phyloP scores from a whole-genome alignment of 2,329 filamentous ascomycete species.

The Septoria petroselini region DNA sequence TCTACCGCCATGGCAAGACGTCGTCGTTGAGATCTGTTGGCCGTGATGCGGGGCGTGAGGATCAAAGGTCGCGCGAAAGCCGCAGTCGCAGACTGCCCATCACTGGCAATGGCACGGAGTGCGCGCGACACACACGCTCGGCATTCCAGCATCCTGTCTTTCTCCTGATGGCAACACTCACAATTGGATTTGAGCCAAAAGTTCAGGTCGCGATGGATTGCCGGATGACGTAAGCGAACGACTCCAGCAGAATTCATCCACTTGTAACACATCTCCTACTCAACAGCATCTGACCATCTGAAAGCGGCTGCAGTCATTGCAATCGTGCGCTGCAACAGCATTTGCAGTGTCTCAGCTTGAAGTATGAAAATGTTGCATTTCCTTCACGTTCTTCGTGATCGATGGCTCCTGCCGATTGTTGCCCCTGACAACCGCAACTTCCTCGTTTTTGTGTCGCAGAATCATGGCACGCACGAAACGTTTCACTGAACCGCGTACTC shows the following conservation, averaged over 20 bases:
- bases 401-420: conserved; percentile 15
- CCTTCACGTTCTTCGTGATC: too few species aligned
- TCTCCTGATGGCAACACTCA: background rate
- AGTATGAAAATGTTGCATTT: too few species aligned
- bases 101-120: conserved; percentile 41
- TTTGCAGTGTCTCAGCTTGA: too few species aligned
- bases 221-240: too few species aligned
- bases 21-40: conserved; percentile 10
- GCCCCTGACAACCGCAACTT: conserved; percentile 4
- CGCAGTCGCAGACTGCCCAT: conserved; percentile 26
- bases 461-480: background rate
- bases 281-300: too few species aligned
- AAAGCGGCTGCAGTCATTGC: too few species aligned
- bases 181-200: conserved; percentile 3
- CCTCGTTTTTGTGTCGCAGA: background rate
- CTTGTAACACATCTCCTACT: too few species aligned
- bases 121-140: conserved; percentile 45
- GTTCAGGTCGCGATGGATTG: conserved; percentile 4
- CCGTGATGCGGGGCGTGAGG: conserved; percentile 26
- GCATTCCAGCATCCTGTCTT: conserved; percentile 44
- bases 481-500: conserved; percentile 6
- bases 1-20: conserved; percentile 13
- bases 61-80: conserved; percentile 23
- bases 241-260: too few species aligned
- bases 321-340: too few species aligned